Percentiles rank a stretch among this genome's conserved stretches.
Evolutionary conservation across 1,284 basidiomycete species (phyloP).

Genomic region (Coriolopsis trogii): DNA sequence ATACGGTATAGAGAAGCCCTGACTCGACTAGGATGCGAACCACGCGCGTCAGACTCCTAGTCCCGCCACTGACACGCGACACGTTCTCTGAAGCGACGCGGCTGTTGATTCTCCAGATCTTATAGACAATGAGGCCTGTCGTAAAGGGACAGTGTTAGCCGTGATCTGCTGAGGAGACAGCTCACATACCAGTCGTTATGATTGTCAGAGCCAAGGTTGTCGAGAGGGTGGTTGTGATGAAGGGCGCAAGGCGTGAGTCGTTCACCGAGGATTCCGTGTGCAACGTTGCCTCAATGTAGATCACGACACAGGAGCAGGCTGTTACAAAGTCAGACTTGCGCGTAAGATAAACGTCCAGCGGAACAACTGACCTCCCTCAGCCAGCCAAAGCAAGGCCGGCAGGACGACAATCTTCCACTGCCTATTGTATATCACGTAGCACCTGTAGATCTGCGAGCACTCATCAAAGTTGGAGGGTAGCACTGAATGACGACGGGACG

Average conservation of each 20-base stretch:
- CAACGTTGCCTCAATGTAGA: background rate
- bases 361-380: background rate
- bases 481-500: background rate
- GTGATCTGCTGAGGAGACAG: too few species aligned
- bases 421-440: conserved; percentile 27
- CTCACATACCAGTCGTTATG: conserved; percentile 31
- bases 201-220: conserved; percentile 40
- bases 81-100: background rate
- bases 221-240: conserved; percentile 40
- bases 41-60: background rate
- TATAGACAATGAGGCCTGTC: conserved; percentile 39
- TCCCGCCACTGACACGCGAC: background rate
- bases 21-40: conserved; percentile 9
- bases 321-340: too few species aligned
- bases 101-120: conserved; percentile 34
- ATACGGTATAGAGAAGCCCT: conserved; percentile 7
- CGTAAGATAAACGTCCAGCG: too few species aligned
- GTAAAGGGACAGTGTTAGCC: background rate
- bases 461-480: background rate
- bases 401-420: conserved; percentile 11
- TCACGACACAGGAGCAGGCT: background rate
- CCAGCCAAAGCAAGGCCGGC: background rate
- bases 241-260: conserved; percentile 37
- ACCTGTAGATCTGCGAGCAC: conserved; percentile 31
- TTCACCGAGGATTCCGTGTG: conserved; percentile 3